Evolutionary conservation across 441 rosid genomes (phyloP).

Genomic region (Metrosideros polymorpha): DNA sequence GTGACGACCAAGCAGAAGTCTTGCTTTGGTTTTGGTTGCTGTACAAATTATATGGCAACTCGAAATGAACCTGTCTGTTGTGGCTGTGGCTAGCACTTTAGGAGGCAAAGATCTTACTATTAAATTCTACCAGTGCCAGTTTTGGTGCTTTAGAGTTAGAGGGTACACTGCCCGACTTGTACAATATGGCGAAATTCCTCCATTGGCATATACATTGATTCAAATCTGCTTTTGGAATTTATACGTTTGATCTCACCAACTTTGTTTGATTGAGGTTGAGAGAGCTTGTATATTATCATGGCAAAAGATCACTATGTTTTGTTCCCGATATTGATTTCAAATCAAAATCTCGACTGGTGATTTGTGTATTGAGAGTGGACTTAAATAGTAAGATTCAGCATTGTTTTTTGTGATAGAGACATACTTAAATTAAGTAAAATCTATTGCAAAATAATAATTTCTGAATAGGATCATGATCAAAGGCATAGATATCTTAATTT

Average conservation of each 20-base stretch:
- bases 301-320: background rate
- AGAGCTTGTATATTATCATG: background rate
- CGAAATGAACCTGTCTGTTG: background rate
- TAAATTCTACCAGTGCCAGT: background rate
- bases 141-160: background rate
- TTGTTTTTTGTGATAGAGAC: background rate
- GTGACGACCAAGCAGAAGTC: background rate
- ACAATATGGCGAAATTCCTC: background rate
- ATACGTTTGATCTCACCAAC: background rate
- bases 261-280: background rate
- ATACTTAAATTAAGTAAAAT: background rate
- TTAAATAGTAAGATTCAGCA: background rate
- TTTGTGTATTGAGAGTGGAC: background rate
- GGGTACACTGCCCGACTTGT: background rate
- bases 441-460: background rate
- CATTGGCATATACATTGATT: background rate
- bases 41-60: background rate
- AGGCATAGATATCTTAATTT: background rate
- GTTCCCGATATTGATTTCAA: background rate
- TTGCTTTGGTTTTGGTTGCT: background rate
- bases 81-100: background rate
- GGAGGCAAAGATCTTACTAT: background rate
- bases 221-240: background rate
- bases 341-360: background rate
- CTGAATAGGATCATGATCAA: background rate